Evolutionary conservation across 768 basidiomycete genomes (phyloP).

Genomic region (Solioccasus polychromus): DNA sequence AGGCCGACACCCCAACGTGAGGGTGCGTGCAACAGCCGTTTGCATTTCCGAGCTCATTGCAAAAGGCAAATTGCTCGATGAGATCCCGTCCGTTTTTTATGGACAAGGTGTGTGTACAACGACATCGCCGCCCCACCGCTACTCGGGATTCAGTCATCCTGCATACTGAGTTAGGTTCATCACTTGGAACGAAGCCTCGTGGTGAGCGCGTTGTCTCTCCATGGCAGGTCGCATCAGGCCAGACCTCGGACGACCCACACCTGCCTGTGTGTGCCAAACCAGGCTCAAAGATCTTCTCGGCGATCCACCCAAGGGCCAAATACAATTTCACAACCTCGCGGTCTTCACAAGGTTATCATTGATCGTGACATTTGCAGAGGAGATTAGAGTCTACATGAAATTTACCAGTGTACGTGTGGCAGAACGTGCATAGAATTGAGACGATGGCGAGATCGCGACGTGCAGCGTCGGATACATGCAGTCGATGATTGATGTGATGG

Average conservation of each 20-base stretch:
- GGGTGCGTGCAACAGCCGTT: background rate
- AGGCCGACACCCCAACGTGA: too few relatives aligned
- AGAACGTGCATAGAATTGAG: conserved; percentile 16
- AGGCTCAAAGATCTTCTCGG: conserved; percentile 18
- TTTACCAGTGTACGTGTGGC: conserved; percentile 11
- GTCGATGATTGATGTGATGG: conserved; percentile 2
- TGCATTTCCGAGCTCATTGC: conserved; percentile 10
- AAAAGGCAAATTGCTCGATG: background rate
- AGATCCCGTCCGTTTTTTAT: background rate
- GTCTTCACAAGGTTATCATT: background rate
- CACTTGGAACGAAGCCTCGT: conserved; percentile 17
- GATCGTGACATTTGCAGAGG: conserved; percentile 17
- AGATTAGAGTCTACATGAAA: conserved; percentile 12
- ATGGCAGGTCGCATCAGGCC: conserved; percentile 13
- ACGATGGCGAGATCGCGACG: conserved; percentile 3
- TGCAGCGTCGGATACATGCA: conserved; percentile 5
- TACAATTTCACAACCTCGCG: conserved; percentile 9
- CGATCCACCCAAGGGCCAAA: too few relatives aligned
- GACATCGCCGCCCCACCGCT: background rate
- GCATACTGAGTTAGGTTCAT: conserved; percentile 21
- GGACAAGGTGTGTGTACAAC: background rate
- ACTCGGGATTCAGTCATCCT: conserved; percentile 1
- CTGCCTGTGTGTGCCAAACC: conserved; percentile 4
- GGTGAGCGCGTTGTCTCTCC: conserved; percentile 24
- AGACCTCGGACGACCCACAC: conserved; percentile 28